Conservation (phyloP, 2,329 filamentous ascomycete genomes). For the Emergomyces orientalis region DNA sequence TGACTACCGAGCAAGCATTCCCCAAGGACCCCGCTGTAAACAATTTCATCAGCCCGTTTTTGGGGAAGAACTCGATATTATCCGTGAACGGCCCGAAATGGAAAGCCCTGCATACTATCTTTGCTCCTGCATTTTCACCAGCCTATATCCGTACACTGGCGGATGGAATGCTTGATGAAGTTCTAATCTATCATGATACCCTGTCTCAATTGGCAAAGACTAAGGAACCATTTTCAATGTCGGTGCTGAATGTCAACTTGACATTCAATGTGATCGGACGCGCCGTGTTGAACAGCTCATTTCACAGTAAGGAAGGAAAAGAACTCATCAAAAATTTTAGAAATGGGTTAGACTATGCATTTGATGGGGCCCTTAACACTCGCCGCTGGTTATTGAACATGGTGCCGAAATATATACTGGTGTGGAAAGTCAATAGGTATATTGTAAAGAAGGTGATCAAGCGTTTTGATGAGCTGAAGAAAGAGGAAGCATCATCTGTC, state of each 20-base stretch:
- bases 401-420: constrained; percentile 12
- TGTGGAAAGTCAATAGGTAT: constrained; percentile 13
- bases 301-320: constrained; percentile 26
- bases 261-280: constrained; percentile 20
- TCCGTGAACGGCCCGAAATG: constrained; percentile 32
- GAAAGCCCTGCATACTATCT: constrained; percentile 37
- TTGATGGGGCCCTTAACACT: constrained; percentile 22
- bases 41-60: constrained; percentile 22
- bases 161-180: constrained; percentile 26
- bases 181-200: constrained; percentile 25
- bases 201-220: constrained; percentile 28
- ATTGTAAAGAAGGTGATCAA: background rate
- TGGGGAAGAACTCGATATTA: constrained; percentile 28
- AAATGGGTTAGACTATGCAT: constrained; percentile 13
- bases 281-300: constrained; percentile 22
- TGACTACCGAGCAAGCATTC: constrained; percentile 29
- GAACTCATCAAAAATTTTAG: constrained; percentile 12
- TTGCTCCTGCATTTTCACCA: constrained; percentile 30
- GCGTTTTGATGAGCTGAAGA: background rate
- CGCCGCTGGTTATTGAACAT: constrained; percentile 4
- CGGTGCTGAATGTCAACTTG: constrained; percentile 13
- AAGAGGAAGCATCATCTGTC: background rate
- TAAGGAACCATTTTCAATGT: background rate
- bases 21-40: constrained; percentile 27
- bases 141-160: constrained; percentile 25